Conservation (phyloP, 768 basidiomycete genomes). For the Leccinum boreale region DNA sequence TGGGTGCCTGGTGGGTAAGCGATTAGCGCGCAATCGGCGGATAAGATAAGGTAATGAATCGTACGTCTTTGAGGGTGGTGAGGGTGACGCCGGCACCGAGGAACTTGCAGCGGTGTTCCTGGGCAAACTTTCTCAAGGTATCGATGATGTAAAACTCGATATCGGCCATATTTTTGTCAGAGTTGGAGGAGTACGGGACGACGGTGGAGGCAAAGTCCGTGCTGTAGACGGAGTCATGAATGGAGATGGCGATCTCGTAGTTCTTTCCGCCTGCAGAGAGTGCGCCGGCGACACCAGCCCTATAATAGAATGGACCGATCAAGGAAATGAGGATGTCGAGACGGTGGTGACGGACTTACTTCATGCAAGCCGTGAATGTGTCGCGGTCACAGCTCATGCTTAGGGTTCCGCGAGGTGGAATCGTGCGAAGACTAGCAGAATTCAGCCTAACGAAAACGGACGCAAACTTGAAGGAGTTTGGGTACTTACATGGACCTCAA, state of each 20-base stretch:
- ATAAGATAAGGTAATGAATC: slow-evolving; percentile 10
- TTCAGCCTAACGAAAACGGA: not conserved
- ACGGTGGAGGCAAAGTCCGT: slow-evolving; percentile 68
- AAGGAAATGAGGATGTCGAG: slow-evolving; percentile 1
- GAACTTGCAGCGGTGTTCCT: slow-evolving; percentile 82
- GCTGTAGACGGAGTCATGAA: slow-evolving; percentile 83
- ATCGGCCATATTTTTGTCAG: slow-evolving; percentile 52
- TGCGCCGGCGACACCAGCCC: slow-evolving; percentile 75
- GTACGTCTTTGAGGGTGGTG: slow-evolving; percentile 63
- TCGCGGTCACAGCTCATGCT: slow-evolving; percentile 30
- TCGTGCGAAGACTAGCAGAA: slow-evolving; percentile 29
- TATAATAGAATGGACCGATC: slow-evolving; percentile 29
- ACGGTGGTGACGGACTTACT: slow-evolving; percentile 29
- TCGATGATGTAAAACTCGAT: slow-evolving; percentile 65
- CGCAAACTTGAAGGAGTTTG: not conserved
- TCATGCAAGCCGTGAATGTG: slow-evolving; percentile 45
- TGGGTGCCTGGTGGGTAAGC: slow-evolving; percentile 51
- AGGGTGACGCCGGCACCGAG: slow-evolving; percentile 79
- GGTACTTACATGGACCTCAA: slow-evolving; percentile 37
- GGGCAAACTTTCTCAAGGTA: slow-evolving; percentile 65
- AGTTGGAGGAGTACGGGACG: slow-evolving; percentile 49
- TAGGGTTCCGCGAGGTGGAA: slow-evolving; percentile 40
- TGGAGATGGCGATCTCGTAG: slow-evolving; percentile 72
- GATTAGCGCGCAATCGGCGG: slow-evolving; percentile 16
- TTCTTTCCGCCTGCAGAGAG: slow-evolving; percentile 55